Evolutionary conservation across 768 basidiomycete genomes (phyloP), one percentile per base, ranked within the genome.

Genomic region (Butyriboletus loyo): DNA sequence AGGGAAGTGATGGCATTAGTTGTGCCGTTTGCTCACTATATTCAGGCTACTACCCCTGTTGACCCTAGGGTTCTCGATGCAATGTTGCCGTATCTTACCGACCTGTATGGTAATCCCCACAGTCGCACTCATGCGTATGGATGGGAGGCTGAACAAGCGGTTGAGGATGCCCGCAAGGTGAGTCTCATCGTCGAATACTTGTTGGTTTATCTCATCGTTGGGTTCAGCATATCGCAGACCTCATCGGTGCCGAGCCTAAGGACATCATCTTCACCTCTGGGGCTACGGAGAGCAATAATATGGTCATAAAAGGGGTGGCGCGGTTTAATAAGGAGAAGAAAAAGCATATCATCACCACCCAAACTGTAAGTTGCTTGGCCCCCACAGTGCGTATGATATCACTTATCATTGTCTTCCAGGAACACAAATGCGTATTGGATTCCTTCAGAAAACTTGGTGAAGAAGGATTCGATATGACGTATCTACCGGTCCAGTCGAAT

Each of bases 391-490:
- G 34, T 38, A 11, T 31, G 42, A 24, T 43, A 35, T 50, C 38
- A 40, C 41, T 25, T 53, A 47, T 44, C 32, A 38, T 30, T 35
- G n/a, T 60, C 43, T 42, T 55, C 22, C 42, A 94, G 88, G 97
- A 99, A 71, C 97, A 99, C 73, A 99, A 99, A 78, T 99, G 97
- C 67, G 97, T 99, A 0, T 81, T 98, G 43, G 97, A 99, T 71
- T 98, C 96, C 4, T 98, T 94, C 74, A 83, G 97, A 64, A 92
- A 91, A 67, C 82, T 99, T 7, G 82, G 88, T 19, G 95, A 98
- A 69, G 94, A 98, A 73, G 97, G 96, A 5, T 98, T 98, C 70
- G 96, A 98, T 46, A 78, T 98, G 52, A 98, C 97, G 13, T 99
- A 98, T 72, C 79, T 99, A n/a, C 94, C 96, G 2, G 97, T 98